Percentiles rank a stretch among this genome's conserved stretches.
phyloP scores from a whole-genome alignment of 2,329 filamentous ascomycete species.

The Alternaria sp. region DNA sequence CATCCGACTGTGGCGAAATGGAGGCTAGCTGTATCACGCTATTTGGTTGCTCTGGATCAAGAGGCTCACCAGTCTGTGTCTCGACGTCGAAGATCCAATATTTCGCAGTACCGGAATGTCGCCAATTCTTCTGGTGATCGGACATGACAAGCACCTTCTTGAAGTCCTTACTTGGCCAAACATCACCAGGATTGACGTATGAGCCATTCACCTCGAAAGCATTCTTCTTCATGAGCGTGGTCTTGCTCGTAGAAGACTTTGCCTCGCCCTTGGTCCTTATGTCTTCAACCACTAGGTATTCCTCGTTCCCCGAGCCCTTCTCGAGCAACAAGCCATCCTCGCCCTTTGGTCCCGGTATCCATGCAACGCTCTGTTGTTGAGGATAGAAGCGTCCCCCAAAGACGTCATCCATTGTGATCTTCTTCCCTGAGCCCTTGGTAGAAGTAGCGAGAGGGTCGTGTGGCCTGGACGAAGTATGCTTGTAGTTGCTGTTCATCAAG shows the following conservation, averaged over 20 bases:
- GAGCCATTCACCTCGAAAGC: slow-evolving; percentile 68
- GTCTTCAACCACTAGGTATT: slow-evolving; percentile 87
- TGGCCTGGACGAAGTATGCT: slow-evolving; percentile 68
- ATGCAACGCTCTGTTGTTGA: slow-evolving; percentile 72
- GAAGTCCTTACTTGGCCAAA: slow-evolving; percentile 82
- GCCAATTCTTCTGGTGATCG: slow-evolving; percentile 77
- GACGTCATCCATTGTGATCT: slow-evolving; percentile 76
- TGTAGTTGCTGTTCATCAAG: slow-evolving; percentile 70
- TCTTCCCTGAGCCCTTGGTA: slow-evolving; percentile 71
- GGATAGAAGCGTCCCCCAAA: slow-evolving; percentile 71
- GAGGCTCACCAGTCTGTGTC: slow-evolving; percentile 76
- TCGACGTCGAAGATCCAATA: slow-evolving; percentile 95
- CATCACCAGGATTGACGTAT: slow-evolving; percentile 65
- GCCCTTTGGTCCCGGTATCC: slow-evolving; percentile 77
- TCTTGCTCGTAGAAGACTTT: slow-evolving; percentile 61
- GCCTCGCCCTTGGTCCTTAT: slow-evolving; percentile 65
- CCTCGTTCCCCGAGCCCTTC: slow-evolving; percentile 65
- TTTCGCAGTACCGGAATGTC: slow-evolving; percentile 83
- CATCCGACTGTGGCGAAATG: slow-evolving; percentile 88
- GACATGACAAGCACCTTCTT: slow-evolving; percentile 86
- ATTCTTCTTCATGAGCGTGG: slow-evolving; percentile 76
- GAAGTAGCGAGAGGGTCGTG: slow-evolving; percentile 74
- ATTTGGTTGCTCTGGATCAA: slow-evolving; percentile 73
- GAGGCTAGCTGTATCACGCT: slow-evolving; percentile 80
- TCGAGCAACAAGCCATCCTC: slow-evolving; percentile 89